phyloP scores from a whole-genome alignment of 768 basidiomycete species.

The Ramaria sp. region DNA sequence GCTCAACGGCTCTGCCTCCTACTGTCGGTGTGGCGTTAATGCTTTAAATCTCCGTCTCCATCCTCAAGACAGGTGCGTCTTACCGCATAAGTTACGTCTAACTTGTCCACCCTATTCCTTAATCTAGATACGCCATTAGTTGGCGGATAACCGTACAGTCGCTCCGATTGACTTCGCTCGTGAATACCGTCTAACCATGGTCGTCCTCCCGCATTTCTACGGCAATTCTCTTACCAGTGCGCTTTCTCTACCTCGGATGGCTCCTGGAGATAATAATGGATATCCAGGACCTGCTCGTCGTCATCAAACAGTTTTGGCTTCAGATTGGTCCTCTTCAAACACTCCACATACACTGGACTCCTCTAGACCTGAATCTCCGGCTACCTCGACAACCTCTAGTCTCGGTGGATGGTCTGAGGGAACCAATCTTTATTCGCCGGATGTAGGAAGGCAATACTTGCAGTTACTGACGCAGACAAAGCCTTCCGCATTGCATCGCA shows the following conservation, averaged over 20 bases:
- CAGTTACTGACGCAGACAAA: not conserved
- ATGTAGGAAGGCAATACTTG: not conserved
- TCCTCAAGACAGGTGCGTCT: not conserved
- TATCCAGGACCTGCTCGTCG: no score
- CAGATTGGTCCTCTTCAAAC: not conserved
- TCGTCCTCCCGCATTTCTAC: no score
- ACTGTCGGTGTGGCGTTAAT: not conserved
- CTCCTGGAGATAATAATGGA: no score
- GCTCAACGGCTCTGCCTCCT: no score
- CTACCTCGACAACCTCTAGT: not conserved
- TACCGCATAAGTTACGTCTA: not conserved
- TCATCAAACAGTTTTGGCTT: not conserved
- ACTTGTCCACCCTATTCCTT: not conserved
- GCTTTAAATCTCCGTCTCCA: not conserved
- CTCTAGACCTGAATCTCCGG: not conserved
- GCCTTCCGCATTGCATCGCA: not conserved
- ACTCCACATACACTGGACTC: not conserved
- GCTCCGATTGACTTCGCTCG: no score
- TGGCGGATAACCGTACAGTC: not conserved
- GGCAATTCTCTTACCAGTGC: no score
- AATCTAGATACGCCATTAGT: not conserved
- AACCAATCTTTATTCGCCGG: not conserved
- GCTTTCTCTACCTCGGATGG: no score
- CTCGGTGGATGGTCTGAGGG: conserved; percentile 5
- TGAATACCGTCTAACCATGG: no score